phyloP scores from a whole-genome alignment of 495 filamentous ascomycete genomes.

The Penicillium daleae region DNA sequence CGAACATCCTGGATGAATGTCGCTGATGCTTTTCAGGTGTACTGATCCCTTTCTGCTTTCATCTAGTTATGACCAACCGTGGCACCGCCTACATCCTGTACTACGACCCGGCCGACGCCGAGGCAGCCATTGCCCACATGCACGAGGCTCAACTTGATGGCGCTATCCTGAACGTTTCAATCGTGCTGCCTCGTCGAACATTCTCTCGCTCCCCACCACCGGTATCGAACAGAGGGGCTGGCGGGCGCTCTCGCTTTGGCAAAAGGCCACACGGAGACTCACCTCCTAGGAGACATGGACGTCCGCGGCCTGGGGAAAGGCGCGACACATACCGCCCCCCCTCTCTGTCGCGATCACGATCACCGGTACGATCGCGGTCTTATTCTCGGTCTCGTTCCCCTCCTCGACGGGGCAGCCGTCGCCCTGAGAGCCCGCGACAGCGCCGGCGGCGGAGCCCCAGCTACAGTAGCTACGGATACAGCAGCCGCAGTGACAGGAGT shows the following conservation, averaged over 20 bases:
- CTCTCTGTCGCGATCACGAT: constrained; percentile 50
- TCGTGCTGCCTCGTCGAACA: constrained; percentile 81
- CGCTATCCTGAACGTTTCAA: constrained; percentile 83
- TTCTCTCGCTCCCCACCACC: constrained; percentile 58
- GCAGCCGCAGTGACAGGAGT: constrained; percentile 51
- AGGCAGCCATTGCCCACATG: constrained; percentile 93
- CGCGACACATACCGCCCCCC: constrained; percentile 56
- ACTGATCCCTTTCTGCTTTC: neutral
- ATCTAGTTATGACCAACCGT: constrained; percentile 81
- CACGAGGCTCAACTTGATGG: constrained; percentile 97
- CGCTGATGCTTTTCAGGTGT: neutral
- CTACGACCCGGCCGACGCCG: constrained; percentile 73
- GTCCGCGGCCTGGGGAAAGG: constrained; percentile 42
- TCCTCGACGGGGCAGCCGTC: constrained; percentile 34
- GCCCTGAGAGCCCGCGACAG: constrained; percentile 37
- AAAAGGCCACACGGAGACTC: constrained; percentile 41
- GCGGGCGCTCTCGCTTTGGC: constrained; percentile 38
- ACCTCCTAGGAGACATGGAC: constrained; percentile 43
- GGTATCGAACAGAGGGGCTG: constrained; percentile 30
- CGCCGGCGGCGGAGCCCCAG: constrained; percentile 56
- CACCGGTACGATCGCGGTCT: constrained; percentile 45
- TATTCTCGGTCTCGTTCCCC: constrained; percentile 41
- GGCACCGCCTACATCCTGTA: constrained; percentile 95
- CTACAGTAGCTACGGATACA: constrained; percentile 57
- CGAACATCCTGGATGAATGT: constrained; percentile 23